Evolutionary conservation across 2,329 filamentous ascomycete species (phyloP), one percentile per base, ranked within the genome.

Genomic region (Penicillium verrucosum): DNA sequence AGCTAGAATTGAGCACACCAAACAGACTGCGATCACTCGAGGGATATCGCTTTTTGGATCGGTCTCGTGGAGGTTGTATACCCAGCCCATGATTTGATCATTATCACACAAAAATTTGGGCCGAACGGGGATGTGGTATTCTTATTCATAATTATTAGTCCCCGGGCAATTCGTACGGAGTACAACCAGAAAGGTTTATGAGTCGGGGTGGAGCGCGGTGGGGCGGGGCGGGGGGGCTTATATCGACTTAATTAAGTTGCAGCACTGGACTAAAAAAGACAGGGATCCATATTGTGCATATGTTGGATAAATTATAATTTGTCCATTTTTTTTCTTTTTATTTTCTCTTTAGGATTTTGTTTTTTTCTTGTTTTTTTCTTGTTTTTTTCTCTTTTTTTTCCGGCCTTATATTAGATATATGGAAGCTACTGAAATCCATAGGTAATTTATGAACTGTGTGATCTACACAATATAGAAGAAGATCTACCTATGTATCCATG

Each of bases 81-180:
- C 66, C 69, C 69, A 71, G 54, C 57, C 51, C 68, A 71, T 71
- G 36, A 18, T 12, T 14, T 30, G 8, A 21, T 41, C 47, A 41
- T 50, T 30, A 11, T 29, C 41, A 16, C 27, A 14, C 27, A 21
- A 16, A 27, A 12, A n/a, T 3, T 11, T 27, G 29, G 18, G 18
- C 29, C 32, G 29, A 9, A 32, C n/a, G 37, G 47, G 27, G 9
- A 23, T 32, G 6, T 30, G 9, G 18, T 23, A 18, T 30, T 40
- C 47, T 29, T 50, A 50, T 50, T 30, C 37, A 14, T 18, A 25
- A 32, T 32, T 6, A 21, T n/a, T 37, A 9, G 11, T 27, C 25
- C 1, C 7, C 7, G 25, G 25, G 25, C 21, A 21, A 21, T 21
- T 3, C 21, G 21, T 21, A 21, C 21, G 21, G 21, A 21, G 21